These are phyloP conservation scores for Luvunga scandens DNA, from an alignment of 345 rosid species.

Conservation along the genomic window DNA sequence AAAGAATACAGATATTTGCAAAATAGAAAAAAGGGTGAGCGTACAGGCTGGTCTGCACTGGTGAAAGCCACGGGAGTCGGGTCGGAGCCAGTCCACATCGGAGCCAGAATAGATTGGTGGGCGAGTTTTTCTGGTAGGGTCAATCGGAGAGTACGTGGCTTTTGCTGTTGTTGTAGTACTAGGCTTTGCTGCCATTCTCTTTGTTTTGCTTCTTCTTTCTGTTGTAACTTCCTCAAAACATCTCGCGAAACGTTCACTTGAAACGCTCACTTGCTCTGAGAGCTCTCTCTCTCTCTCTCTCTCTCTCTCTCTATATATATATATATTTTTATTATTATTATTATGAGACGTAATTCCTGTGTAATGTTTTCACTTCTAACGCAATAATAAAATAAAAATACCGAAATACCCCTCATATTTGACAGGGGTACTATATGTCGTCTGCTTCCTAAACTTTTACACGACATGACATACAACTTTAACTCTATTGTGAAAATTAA, in stretches of 20 bases:
- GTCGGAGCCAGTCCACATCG: slow-evolving; percentile 83
- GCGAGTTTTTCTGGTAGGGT: slow-evolving; percentile 36
- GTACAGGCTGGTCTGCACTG: slow-evolving; percentile 94
- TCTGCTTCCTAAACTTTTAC: too few species aligned
- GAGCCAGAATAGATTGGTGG: slow-evolving; percentile 44
- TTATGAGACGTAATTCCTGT: too few species aligned
- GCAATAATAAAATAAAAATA: too few species aligned
- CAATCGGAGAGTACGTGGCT: slow-evolving; percentile 60
- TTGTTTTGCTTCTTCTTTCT: neutral
- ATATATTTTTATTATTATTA: too few species aligned
- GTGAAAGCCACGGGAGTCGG: slow-evolving; percentile 85
- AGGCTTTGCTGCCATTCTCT: slow-evolving; percentile 49
- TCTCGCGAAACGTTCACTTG: too few species aligned
- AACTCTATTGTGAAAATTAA: too few species aligned
- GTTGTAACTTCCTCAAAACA: neutral
- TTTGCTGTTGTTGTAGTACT: slow-evolving; percentile 45
- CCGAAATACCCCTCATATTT: too few species aligned
- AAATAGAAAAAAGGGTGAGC: neutral
- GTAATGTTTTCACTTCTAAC: too few species aligned
- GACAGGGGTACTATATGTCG: too few species aligned
- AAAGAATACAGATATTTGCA: neutral
- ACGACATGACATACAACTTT: too few species aligned
- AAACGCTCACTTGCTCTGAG: neutral
- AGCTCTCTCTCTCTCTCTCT: too few species aligned
- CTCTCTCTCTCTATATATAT: too few species aligned